Conservation (phyloP, 1,284 basidiomycete species). For the Golubevia pallescens region DNA sequence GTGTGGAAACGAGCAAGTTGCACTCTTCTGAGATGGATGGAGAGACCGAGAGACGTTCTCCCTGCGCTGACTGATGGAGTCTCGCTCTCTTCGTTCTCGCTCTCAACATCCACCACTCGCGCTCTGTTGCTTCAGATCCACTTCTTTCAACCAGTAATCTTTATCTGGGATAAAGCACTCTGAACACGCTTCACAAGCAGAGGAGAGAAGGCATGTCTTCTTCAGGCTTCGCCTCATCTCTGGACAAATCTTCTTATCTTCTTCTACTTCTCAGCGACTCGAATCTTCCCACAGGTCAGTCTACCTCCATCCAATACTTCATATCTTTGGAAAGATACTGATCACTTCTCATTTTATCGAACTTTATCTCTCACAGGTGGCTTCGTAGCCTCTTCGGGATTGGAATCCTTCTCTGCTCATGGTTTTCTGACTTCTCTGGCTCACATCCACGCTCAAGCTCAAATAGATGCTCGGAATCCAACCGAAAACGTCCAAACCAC, state of each 20-base stretch:
- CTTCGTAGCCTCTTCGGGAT: slow-evolving; percentile 87
- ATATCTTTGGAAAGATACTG: neutral
- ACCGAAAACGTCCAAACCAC: slow-evolving; percentile 8
- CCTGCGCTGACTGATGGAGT: too few relatives aligned
- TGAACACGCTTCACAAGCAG: too few relatives aligned
- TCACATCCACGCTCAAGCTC: neutral
- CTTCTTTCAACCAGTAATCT: too few relatives aligned
- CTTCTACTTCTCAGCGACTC: slow-evolving; percentile 52
- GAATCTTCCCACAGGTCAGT: slow-evolving; percentile 53
- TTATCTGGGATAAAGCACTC: too few relatives aligned
- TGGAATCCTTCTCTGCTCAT: slow-evolving; percentile 88
- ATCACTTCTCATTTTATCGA: neutral
- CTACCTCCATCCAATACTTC: neutral
- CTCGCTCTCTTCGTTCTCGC: too few relatives aligned
- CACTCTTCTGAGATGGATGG: too few relatives aligned
- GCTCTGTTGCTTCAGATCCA: too few relatives aligned
- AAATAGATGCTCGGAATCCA: slow-evolving; percentile 29
- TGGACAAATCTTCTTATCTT: slow-evolving; percentile 22
- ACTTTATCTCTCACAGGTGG: slow-evolving; percentile 71
- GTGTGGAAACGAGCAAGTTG: too few relatives aligned
- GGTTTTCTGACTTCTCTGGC: slow-evolving; percentile 69
- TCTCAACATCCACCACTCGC: too few relatives aligned
- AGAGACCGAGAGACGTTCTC: too few relatives aligned
- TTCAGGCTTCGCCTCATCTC: too few relatives aligned
- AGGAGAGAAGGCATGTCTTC: too few relatives aligned